Percentiles rank a stretch among this genome's conserved stretches.
phyloP scores from a whole-genome alignment of 2,329 filamentous ascomycete genomes.

The Didymella arachidicola region DNA sequence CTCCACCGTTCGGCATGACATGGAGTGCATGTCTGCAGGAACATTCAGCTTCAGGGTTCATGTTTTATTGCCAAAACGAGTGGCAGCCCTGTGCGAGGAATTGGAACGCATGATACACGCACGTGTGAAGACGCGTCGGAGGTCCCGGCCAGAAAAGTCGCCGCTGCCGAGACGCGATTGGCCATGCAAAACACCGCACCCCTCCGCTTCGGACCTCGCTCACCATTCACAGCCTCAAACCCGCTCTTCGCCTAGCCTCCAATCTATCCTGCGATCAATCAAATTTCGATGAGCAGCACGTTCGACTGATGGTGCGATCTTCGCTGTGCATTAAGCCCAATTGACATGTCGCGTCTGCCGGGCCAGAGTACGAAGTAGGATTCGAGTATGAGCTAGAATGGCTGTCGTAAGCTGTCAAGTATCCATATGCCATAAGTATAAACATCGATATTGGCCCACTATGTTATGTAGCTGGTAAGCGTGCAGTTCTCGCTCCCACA shows the following conservation, averaged over 20 bases:
- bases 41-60: constrained; percentile 11
- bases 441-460: constrained; percentile 1
- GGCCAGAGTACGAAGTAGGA: constrained; percentile 9
- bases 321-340: constrained; percentile 1
- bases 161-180: constrained; percentile 31
- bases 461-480: neutral
- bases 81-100: constrained; percentile 19
- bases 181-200: constrained; percentile 12
- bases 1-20: neutral
- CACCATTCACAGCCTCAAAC: constrained; percentile 37
- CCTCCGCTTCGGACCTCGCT: constrained; percentile 27
- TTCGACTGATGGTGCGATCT: constrained; percentile 23
- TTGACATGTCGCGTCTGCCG: constrained; percentile 11
- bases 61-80: neutral
- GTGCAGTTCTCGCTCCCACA: neutral
- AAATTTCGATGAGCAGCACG: constrained; percentile 30
- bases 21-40: constrained; percentile 11
- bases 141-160: constrained; percentile 28
- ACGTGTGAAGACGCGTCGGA: constrained; percentile 29
- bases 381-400: constrained; percentile 3
- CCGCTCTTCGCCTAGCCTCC: constrained; percentile 26
- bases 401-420: neutral
- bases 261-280: constrained; percentile 42
- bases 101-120: constrained; percentile 19
- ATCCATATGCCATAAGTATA: constrained; percentile 20